Percentiles rank a stretch among this genome's conserved stretches.
Conservation (phyloP, 176 grass and related monocot species). For the Raddia distichophylla region DNA sequence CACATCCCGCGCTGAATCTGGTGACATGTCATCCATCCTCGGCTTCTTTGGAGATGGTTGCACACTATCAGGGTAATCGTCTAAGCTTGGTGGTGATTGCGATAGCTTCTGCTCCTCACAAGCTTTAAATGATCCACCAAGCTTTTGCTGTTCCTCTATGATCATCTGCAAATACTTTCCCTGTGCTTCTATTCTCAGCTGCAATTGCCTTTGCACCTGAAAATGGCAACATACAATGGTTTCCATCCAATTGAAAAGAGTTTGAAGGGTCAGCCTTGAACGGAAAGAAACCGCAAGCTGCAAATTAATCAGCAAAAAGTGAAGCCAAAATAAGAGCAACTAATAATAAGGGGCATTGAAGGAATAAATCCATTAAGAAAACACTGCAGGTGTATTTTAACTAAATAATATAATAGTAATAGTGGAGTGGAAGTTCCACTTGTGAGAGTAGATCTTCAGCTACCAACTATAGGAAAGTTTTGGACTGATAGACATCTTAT, state of each 20-base stretch:
- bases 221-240: slow-evolving; percentile 29
- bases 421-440: neutral
- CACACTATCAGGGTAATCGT: slow-evolving; percentile 57
- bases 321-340: neutral
- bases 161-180: slow-evolving; percentile 95
- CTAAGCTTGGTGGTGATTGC: slow-evolving; percentile 53
- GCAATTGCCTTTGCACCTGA: slow-evolving; percentile 95
- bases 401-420: slow-evolving; percentile 3
- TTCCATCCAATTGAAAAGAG: neutral
- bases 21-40: slow-evolving; percentile 47
- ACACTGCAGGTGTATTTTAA: neutral
- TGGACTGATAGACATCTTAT: neutral
- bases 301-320: slow-evolving; percentile 1
- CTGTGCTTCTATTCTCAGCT: slow-evolving; percentile 96
- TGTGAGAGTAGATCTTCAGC: neutral
- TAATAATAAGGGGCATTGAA: neutral
- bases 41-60: slow-evolving; percentile 59
- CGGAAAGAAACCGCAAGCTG: neutral
- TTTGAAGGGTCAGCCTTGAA: neutral
- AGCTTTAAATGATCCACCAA: slow-evolving; percentile 56
- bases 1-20: slow-evolving; percentile 46
- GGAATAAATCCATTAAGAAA: slow-evolving; percentile 8
- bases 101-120: slow-evolving; percentile 60
- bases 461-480: slow-evolving; percentile 8
- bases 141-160: slow-evolving; percentile 90